These are phyloP conservation scores for Angomonas deanei DNA, from an alignment of 208 protist species.

Conservation along the genomic window DNA sequence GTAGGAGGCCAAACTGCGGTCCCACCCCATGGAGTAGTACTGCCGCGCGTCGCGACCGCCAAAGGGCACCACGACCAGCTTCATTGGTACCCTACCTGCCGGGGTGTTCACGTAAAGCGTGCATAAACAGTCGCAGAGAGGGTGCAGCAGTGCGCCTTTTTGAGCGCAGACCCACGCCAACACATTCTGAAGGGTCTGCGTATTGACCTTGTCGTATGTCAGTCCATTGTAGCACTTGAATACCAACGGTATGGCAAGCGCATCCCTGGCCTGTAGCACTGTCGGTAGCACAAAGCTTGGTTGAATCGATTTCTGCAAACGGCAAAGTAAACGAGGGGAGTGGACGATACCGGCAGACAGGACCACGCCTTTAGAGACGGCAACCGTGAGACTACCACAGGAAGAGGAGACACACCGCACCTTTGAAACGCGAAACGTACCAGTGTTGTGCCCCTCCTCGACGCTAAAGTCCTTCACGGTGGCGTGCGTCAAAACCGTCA, in stretches of 20 bases:
- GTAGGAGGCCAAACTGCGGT: constrained; percentile 52
- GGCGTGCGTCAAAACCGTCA: constrained; percentile 21
- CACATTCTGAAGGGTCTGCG: constrained; percentile 16
- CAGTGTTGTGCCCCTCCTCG: not conserved
- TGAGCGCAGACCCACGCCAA: constrained; percentile 38
- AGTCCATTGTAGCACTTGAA: constrained; percentile 29
- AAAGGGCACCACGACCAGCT: constrained; percentile 52
- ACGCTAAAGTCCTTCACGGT: constrained; percentile 20
- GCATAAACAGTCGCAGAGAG: constrained; percentile 48
- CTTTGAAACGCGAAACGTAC: not conserved
- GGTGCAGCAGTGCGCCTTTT: constrained; percentile 36
- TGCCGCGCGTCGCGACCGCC: constrained; percentile 47
- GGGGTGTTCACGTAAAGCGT: constrained; percentile 33
- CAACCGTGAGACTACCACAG: not conserved
- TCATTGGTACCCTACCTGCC: constrained; percentile 34
- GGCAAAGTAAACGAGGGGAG: constrained; percentile 39
- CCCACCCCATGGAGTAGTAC: constrained; percentile 54
- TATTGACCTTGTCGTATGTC: constrained; percentile 44
- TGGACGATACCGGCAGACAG: constrained; percentile 45
- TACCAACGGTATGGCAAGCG: constrained; percentile 53
- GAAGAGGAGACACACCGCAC: not conserved
- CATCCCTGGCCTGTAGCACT: constrained; percentile 33
- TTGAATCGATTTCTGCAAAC: not conserved
- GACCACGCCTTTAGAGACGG: constrained; percentile 31
- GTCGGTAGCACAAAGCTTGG: not conserved